Evolutionary conservation across 1,139 yeast species (phyloP).

Genomic region (Barnettozyma hawaiiensis): DNA sequence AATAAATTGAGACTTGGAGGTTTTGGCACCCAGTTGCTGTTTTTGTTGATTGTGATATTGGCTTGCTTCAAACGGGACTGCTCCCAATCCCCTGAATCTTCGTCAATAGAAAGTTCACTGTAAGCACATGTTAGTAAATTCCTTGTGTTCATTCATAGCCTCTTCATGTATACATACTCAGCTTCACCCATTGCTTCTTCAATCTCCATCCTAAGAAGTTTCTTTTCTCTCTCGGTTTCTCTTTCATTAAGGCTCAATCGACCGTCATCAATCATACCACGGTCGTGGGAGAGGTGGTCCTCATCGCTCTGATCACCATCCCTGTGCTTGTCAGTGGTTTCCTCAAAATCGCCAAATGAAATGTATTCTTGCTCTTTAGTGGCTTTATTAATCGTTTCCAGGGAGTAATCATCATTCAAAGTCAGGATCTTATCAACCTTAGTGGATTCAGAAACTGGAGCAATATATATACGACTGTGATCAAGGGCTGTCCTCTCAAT

Average conservation of each 20-base stretch:
- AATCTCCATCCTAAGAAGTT: conserved; percentile 33
- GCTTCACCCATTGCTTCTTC: conserved; percentile 32
- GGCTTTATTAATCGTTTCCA: neutral
- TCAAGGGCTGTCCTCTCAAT: neutral
- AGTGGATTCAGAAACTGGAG: neutral
- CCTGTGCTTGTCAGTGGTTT: neutral
- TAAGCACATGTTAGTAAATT: conserved; percentile 26
- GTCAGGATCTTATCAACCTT: neutral
- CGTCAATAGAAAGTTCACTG: conserved; percentile 28
- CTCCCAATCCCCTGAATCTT: conserved; percentile 26
- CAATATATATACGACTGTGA: neutral
- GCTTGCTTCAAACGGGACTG: conserved; percentile 16
- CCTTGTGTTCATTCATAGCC: conserved; percentile 20
- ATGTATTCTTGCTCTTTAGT: conserved; percentile 4
- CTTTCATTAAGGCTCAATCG: conserved; percentile 31
- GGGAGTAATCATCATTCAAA: neutral
- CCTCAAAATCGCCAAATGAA: neutral
- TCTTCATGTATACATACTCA: conserved; percentile 24
- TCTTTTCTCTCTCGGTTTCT: conserved; percentile 24
- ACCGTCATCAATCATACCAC: conserved; percentile 29
- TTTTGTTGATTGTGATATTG: neutral
- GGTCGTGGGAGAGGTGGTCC: neutral
- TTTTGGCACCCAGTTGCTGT: conserved; percentile 6
- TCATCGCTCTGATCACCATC: neutral
- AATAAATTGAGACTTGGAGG: neutral